Conservation (phyloP, 1,139 yeast genomes). For the Pichia sp. region DNA sequence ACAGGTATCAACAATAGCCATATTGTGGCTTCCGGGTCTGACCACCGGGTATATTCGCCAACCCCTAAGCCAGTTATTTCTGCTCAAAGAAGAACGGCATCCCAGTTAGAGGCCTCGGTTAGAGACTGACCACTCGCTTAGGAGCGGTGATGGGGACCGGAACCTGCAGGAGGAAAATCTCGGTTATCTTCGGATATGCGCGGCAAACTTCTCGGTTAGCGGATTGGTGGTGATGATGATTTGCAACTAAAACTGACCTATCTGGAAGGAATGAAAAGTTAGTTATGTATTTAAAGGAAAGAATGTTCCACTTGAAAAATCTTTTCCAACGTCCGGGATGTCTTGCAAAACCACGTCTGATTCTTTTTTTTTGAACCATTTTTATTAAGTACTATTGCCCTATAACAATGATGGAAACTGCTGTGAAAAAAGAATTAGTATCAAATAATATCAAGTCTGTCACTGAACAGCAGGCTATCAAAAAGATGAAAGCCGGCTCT, state of each 20-base stretch:
- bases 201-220: background rate
- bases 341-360: background rate
- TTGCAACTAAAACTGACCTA: background rate
- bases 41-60: background rate
- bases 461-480: background rate
- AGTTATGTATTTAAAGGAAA: background rate
- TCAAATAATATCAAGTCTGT: background rate
- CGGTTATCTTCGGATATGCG: background rate
- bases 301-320: background rate
- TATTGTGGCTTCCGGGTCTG: background rate
- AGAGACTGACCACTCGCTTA: background rate
- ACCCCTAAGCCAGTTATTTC: background rate
- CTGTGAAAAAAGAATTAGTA: background rate
- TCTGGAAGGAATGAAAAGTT: background rate
- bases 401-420: background rate
- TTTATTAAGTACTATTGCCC: background rate
- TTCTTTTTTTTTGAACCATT: background rate
- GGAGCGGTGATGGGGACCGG: background rate
- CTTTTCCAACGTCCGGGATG: too few species aligned
- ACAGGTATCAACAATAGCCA: background rate
- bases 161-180: background rate
- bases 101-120: constrained; percentile 1
- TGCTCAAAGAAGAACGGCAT: background rate
- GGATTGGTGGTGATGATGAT: background rate
- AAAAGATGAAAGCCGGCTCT: background rate